phyloP scores from a whole-genome alignment of 805 yeast species.

The Hyphopichia homilentoma region DNA sequence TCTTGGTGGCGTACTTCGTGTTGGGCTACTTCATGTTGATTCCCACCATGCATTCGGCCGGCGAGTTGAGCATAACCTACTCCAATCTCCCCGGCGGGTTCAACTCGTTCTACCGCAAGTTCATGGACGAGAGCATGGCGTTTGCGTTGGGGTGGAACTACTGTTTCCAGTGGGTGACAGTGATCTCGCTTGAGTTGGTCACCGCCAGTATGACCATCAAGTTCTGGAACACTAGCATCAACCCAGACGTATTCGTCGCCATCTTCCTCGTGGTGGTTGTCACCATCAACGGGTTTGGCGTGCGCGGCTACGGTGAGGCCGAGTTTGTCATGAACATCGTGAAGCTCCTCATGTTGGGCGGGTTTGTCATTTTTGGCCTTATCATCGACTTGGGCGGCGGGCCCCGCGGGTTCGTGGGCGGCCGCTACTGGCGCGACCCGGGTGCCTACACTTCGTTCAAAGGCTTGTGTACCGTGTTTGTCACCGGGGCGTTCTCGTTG shows the following conservation, averaged over 20 bases:
- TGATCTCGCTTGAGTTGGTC: slow-evolving; percentile 24
- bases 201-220: slow-evolving; percentile 24
- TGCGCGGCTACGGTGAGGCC: slow-evolving; percentile 26
- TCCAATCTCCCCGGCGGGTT: slow-evolving; percentile 24
- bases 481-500: slow-evolving; percentile 30
- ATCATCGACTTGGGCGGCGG: slow-evolving; percentile 21
- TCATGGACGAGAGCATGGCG: slow-evolving; percentile 34
- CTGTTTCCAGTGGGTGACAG: slow-evolving; percentile 25
- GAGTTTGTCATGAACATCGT: slow-evolving; percentile 24
- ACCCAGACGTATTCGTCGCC: slow-evolving; percentile 18
- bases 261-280: slow-evolving; percentile 21
- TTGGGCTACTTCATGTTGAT: slow-evolving; percentile 18
- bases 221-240: slow-evolving; percentile 17
- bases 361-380: slow-evolving; percentile 26
- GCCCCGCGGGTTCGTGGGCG: slow-evolving; percentile 30
- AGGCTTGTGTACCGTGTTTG: slow-evolving; percentile 27
- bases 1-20: slow-evolving; percentile 13
- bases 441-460: slow-evolving; percentile 26
- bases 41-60: slow-evolving; percentile 24
- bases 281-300: slow-evolving; percentile 22
- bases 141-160: slow-evolving; percentile 39
- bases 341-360: slow-evolving; percentile 21
- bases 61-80: slow-evolving; percentile 25
- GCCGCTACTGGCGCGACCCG: slow-evolving; percentile 38
- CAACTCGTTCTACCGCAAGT: slow-evolving; percentile 24